Base-by-base conservation (phyloP, 208 protist genomes). In the Angomonas desouzai region DNA sequence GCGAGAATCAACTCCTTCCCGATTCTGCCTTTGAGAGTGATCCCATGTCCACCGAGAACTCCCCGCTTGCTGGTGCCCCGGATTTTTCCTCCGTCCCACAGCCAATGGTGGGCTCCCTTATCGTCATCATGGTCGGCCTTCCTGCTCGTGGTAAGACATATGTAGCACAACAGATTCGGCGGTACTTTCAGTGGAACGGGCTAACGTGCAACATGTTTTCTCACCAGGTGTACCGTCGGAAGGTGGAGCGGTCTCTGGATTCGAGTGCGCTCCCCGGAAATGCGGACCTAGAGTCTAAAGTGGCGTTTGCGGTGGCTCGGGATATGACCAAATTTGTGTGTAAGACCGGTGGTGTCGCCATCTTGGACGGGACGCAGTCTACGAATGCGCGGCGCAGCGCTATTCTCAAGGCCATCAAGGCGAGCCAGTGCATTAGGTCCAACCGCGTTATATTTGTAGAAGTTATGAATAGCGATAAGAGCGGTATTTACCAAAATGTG, bases 161-260 rank as follows among this genome's bases (percentile, higher is more conserved):
- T 57, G 83, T 93, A 10, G 82, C 88, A n/a, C 74, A 88, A 65
- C 85, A 93, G 61, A 97, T 97, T 48, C 72, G 77, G 29, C 86
- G 92, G 20, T 96, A 95, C 72, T 93, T 96, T 64, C 79, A 91
- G 65, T 97, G 92, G 90, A 91, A 92, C 64, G 90, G 88, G 51
- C 66, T 96, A 28, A 68, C 72, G 48, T 88, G 79, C 66, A 72
- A 51, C 22, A 89, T 94, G 34, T 96, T 94, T 64, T 86, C 79
- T 0, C 76, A 91, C 61, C 76, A 84, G 30, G 64, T 65, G 4
- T 93, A 86, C 49, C 64, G 74, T 4, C 59, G 68, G 0, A 61
- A 74, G 1, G 68, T 83, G 28, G 70, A 76, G 60, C 28, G 29
- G 36, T 51, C 65, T 25, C 29, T 77, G 23, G 29, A 57, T 30